These are phyloP conservation scores for Fusarium sp. DNA, from an alignment of 2,329 filamentous ascomycete genomes.

Conservation along the genomic window DNA sequence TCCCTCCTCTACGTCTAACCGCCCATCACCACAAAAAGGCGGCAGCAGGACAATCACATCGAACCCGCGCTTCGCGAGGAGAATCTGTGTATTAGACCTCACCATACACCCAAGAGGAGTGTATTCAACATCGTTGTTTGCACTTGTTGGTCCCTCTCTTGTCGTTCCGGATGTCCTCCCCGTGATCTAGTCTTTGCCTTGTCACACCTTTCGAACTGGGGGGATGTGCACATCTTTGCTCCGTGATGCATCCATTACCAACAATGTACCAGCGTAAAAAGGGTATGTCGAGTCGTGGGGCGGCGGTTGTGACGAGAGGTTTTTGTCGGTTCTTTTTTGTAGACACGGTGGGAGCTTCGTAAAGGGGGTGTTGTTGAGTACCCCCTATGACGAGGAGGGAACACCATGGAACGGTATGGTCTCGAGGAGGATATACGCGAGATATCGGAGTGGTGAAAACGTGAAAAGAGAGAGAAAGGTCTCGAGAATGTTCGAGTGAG, in stretches of 20 bases:
- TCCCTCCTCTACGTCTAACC: not conserved
- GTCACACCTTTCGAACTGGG: constrained; percentile 6
- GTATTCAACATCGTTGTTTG: not conserved
- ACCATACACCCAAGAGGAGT: constrained; percentile 3
- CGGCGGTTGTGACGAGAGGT: constrained; percentile 12
- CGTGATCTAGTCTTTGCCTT: constrained; percentile 13
- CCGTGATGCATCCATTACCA: not conserved
- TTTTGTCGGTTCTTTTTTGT: constrained; percentile 7
- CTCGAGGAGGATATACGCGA: not conserved
- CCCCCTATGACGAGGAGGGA: not conserved
- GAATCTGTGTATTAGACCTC: not conserved
- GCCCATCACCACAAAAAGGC: not conserved
- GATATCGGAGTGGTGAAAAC: not conserved
- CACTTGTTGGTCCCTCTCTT: not conserved
- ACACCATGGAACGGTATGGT: not conserved
- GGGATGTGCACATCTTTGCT: too few relatives aligned
- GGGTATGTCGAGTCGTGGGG: constrained; percentile 24
- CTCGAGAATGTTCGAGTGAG: not conserved
- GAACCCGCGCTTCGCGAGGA: constrained; percentile 5
- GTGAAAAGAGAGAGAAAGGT: not conserved
- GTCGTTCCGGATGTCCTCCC: constrained; percentile 23
- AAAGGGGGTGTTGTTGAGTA: constrained; percentile 25
- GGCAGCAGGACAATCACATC: constrained; percentile 16
- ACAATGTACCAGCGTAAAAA: not conserved
- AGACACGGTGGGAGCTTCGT: constrained; percentile 17